Evolutionary conservation across 1,284 basidiomycete species (phyloP).

Genomic region (Ceratobasidium sp.): DNA sequence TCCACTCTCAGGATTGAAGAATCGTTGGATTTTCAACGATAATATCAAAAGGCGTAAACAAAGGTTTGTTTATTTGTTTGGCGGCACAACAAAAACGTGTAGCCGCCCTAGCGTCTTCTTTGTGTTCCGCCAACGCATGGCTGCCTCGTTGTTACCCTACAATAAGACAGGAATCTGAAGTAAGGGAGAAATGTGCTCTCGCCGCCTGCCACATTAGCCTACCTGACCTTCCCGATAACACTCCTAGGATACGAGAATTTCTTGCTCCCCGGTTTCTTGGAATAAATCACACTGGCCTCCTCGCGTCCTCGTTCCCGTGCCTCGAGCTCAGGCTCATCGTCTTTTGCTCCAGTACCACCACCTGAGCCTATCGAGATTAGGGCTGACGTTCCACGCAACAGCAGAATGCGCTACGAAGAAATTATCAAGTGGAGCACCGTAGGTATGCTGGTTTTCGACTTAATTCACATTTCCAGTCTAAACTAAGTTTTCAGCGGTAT

Average conservation of each 20-base stretch:
- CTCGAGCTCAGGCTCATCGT: constrained; percentile 28
- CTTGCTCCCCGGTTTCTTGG: constrained; percentile 31
- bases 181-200: constrained; percentile 27
- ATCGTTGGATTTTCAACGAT: too few relatives aligned
- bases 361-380: constrained; percentile 15
- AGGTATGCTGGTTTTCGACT: neutral
- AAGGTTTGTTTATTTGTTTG: constrained; percentile 28
- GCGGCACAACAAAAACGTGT: too few relatives aligned
- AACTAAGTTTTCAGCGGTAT: constrained; percentile 24
- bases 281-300: constrained; percentile 33
- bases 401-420: constrained; percentile 36
- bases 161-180: constrained; percentile 34
- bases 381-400: constrained; percentile 7
- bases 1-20: too few relatives aligned
- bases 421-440: constrained; percentile 34
- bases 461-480: neutral
- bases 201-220: constrained; percentile 26
- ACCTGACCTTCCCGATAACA: constrained; percentile 1
- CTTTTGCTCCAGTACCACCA: constrained; percentile 25
- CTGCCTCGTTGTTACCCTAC: constrained; percentile 37
- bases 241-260: constrained; percentile 23
- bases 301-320: constrained; percentile 18
- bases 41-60: too few relatives aligned
- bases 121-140: constrained; percentile 33
- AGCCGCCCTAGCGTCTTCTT: constrained; percentile 14